A percentile compares a stretch with the other conserved stretches of the same genome.
phyloP scores from a whole-genome alignment of 2,329 filamentous ascomycete genomes.

The Phyllosticta citribraziliensis region DNA sequence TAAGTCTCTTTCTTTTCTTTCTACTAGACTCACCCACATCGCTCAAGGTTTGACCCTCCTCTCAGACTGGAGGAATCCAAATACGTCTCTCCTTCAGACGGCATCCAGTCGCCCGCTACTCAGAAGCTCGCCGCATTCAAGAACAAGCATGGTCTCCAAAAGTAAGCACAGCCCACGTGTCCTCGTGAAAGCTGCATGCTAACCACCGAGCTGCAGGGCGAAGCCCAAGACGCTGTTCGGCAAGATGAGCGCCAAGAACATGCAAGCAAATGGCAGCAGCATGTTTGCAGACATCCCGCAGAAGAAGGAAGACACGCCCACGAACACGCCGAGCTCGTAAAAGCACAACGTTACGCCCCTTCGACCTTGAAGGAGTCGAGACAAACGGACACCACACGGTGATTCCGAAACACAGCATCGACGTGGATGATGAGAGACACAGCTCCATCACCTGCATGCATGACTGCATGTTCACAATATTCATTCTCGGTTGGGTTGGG shows the following conservation, averaged over 20 bases:
- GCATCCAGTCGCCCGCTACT: conserved; percentile 78
- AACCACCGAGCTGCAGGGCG: conserved; percentile 15
- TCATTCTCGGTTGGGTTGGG: background rate
- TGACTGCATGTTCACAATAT: background rate
- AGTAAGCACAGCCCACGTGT: conserved; percentile 20
- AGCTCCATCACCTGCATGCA: background rate
- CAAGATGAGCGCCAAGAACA: conserved; percentile 31
- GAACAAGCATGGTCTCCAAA: conserved; percentile 73
- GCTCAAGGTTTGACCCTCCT: conserved; percentile 3
- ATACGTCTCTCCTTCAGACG: conserved; percentile 78
- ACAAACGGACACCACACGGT: background rate
- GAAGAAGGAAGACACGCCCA: background rate
- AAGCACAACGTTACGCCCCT: background rate
- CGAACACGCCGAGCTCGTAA: background rate
- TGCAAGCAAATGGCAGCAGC: conserved; percentile 20
- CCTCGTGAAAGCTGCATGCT: background rate
- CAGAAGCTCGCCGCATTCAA: conserved; percentile 74
- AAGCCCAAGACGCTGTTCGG: conserved; percentile 34
- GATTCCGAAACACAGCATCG: background rate
- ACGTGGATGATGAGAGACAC: background rate
- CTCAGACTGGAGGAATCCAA: conserved; percentile 19
- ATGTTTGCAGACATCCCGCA: conserved; percentile 27
- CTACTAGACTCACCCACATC: conserved; percentile 3
- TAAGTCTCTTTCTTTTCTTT: conserved; percentile 32
- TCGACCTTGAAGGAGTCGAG: background rate